A percentile compares a stretch with the other conserved stretches of the same genome.
phyloP scores from a whole-genome alignment of 352 stramenopile species.

The Globisporangium cylindrosporum region DNA sequence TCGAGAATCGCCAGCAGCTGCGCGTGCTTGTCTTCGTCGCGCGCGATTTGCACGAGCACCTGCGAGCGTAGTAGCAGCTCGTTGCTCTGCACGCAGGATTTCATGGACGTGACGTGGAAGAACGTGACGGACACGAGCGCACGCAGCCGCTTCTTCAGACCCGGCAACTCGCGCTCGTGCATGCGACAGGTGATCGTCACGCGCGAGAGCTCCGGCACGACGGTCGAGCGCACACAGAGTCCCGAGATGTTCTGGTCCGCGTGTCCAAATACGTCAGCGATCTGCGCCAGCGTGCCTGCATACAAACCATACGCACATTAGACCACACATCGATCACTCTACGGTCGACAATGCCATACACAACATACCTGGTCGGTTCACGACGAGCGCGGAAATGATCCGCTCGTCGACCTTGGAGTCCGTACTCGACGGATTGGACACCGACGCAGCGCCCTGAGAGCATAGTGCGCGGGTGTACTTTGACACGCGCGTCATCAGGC shows the following conservation, averaged over 20 bases:
- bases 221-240: conserved; percentile 65
- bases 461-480: background rate
- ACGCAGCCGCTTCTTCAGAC: conserved; percentile 54
- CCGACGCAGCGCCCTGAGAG: background rate
- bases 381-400: conserved; percentile 73
- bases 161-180: conserved; percentile 41
- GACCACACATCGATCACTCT: background rate
- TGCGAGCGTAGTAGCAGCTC: conserved; percentile 66
- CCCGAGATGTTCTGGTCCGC: conserved; percentile 73
- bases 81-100: conserved; percentile 59
- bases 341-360: background rate
- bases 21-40: conserved; percentile 19
- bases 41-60: conserved; percentile 40
- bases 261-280: conserved; percentile 67
- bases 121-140: conserved; percentile 73
- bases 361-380: conserved; percentile 53
- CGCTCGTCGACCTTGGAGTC: conserved; percentile 35
- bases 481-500: background rate
- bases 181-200: conserved; percentile 74
- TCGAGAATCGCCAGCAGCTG: conserved; percentile 30
- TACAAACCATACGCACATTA: too few species aligned
- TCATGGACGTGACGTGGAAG: conserved; percentile 72
- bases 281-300: conserved; percentile 55
- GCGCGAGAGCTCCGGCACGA: conserved; percentile 72
- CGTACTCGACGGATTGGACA: background rate